A percentile compares a stretch with the other conserved stretches of the same genome.
Conservation (phyloP, 2,329 filamentous ascomycete species). For the Fusarium sp. region DNA sequence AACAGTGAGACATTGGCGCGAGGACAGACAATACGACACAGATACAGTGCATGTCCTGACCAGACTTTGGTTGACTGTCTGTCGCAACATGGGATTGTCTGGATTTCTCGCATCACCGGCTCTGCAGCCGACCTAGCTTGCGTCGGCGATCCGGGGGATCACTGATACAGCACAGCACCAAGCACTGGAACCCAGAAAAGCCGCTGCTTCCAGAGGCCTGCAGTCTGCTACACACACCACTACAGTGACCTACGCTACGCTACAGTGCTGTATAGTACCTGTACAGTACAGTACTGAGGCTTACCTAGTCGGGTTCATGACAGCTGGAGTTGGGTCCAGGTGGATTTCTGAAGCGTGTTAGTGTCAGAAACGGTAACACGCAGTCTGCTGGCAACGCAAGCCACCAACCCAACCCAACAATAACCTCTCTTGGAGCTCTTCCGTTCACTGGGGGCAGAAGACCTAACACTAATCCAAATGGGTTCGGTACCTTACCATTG, state of each 20-base stretch:
- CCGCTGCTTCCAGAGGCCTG: slow-evolving; percentile 27
- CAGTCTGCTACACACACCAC: slow-evolving; percentile 19
- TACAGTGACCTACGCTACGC: not conserved
- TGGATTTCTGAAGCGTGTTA: slow-evolving; percentile 27
- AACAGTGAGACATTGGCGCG: slow-evolving; percentile 31
- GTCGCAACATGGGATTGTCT: slow-evolving; percentile 26
- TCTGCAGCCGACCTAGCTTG: slow-evolving; percentile 35
- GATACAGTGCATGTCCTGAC: not conserved
- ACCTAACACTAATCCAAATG: slow-evolving; percentile 41
- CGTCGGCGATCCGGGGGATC: slow-evolving; percentile 44
- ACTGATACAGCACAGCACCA: slow-evolving; percentile 25
- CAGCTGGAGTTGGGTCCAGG: slow-evolving; percentile 39
- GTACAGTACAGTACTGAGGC: slow-evolving; percentile 34
- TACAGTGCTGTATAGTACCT: not conserved
- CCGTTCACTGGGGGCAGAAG: slow-evolving; percentile 20
- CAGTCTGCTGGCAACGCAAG: slow-evolving; percentile 5
- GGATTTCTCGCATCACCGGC: slow-evolving; percentile 40
- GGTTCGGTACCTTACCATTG: slow-evolving; percentile 6
- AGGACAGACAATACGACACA: slow-evolving; percentile 6
- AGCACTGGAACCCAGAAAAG: slow-evolving; percentile 25
- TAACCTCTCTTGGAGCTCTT: slow-evolving; percentile 7
- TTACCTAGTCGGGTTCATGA: slow-evolving; percentile 39
- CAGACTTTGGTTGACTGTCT: not conserved
- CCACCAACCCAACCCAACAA: slow-evolving; percentile 22
- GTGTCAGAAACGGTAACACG: slow-evolving; percentile 29